Base-by-base conservation (phyloP, 306 rosid genomes). In the Luffa aegyptiaca region DNA sequence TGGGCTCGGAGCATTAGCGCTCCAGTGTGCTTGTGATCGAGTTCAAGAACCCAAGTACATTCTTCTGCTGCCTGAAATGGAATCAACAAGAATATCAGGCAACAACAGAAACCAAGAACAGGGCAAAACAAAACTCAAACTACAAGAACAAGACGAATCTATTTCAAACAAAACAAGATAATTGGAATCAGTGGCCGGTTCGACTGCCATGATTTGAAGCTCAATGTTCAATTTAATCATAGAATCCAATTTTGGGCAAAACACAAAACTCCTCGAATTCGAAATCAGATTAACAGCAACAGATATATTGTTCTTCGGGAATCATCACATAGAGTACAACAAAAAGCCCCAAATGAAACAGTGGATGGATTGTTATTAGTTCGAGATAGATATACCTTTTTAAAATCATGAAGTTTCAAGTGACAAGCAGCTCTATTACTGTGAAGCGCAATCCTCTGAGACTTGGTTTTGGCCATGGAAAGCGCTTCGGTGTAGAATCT, bases 381-480 rank as follows among this genome's bases (percentile, higher is more conserved):
- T 10, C 5, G 16, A 10, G 16, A 21, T 10, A 49, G 57, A 52
- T 12, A 6, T 37, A 94, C 98, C 98, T 87, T 87, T 17, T 87
- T 86, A 85, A 94, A 94, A 90, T 88, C 82, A 66, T 92, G 97
- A 78, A 94, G 98, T 80, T 94, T 94, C 80, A 94, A 87, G 49
- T 81, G 93, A 66, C 98, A 94, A 80, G 98, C 97, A 72, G 98
- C 98, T 16, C 98, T 85, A 36, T 92, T 93, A 80, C 98, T 93
- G 49, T 89, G 98, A 36, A 93, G 81, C 46, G 97, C 91, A 77
- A 92, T 92, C 89, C 81, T 91, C 80, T 94, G 97, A 10, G 95
- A 86, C 21, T 86, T 88, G 69, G 92, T 91, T 77, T 82, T 92
- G 31, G 97, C 95, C 87, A 91, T 42, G 81, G 80, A 62, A 37